These are phyloP conservation scores for Heliamphora exappendiculata DNA, from an alignment of 148 eudicot species.

Conservation along the genomic window DNA sequence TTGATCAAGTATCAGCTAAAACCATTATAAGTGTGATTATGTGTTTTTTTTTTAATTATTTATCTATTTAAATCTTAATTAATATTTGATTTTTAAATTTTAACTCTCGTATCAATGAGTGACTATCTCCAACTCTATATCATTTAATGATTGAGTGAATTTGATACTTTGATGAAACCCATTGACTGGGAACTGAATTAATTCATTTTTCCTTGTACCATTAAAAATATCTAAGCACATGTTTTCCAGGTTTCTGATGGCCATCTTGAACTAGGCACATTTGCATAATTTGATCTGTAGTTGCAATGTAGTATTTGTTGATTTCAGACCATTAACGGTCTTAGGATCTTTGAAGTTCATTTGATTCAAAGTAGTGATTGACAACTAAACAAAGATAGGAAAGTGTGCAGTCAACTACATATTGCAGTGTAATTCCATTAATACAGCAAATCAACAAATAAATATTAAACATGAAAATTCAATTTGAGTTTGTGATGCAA, in stretches of 20 bases:
- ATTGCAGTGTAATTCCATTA: too few species aligned
- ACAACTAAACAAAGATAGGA: constrained; percentile 19
- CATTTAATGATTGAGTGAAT: neutral
- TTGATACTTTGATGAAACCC: constrained; percentile 17
- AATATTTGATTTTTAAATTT: too few species aligned
- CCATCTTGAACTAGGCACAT: neutral
- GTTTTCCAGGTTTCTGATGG: constrained; percentile 5
- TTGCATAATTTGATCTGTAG: constrained; percentile 10
- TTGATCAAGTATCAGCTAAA: too few species aligned
- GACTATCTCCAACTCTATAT: constrained; percentile 11
- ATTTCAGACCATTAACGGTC: constrained; percentile 8
- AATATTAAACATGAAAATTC: too few species aligned
- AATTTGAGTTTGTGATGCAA: too few species aligned
- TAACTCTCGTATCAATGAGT: too few species aligned
- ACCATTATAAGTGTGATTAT: too few species aligned
- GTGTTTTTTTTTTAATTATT: too few species aligned
- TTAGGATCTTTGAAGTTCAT: constrained; percentile 20
- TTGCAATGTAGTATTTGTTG: constrained; percentile 11
- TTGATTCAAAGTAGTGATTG: constrained; percentile 5
- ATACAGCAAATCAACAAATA: too few species aligned
- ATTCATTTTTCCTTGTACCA: constrained; percentile 12
- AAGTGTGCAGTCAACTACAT: too few species aligned
- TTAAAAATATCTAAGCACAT: constrained; percentile 5
- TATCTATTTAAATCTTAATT: too few species aligned
- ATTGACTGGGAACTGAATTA: constrained; percentile 11